Base-by-base conservation (phyloP, 257 asterid genomes). In the Salvia hispanica region DNA sequence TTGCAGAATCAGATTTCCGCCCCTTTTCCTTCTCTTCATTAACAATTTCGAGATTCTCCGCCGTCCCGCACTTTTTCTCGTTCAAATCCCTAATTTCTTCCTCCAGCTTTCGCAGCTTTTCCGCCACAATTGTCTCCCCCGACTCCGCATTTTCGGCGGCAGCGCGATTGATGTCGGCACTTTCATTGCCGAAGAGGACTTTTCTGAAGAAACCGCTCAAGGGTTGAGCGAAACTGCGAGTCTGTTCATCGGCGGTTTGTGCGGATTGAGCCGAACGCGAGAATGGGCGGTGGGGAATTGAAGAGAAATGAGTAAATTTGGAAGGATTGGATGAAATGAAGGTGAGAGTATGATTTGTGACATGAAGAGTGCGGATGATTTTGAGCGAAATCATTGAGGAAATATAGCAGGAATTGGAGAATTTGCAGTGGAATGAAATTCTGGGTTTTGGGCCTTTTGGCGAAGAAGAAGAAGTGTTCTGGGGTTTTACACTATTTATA, bases 201-300 rank as follows among this genome's bases (percentile, higher is more conserved):
- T 80, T 88, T 76, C 80, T 80, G 84, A 81, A 88, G 77, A 71
- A 78, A 67, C 69, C 69, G 64, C 82, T 73, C 78, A 85, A 60
- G 18, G 83, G 77, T 51, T 76, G 70, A 55, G 21, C 60, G n/a
- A 57, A 44, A 44, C 70, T 42, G 63, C 40, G 70, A 40, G 13
- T 55, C 57, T 72, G 67, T 31, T 67, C 76, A 39, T 55, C 62
- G 10, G 68, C 48, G 63, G 62, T 62, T 12, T 58, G 59, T 10
- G 68, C 48, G 63, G 62, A 65, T 12, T 58, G 81, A 70, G 86
- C 45, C 13, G 77, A 73, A 56, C 73, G 12, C 0, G 87, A 82
- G 62, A 81, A 78, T 62, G 80, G 78, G 58, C 85, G 78, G 31
- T 33, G 10, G 33, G 39, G 54, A 69, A 70, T 67, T 48, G 81